Base-by-base conservation (phyloP, 495 filamentous ascomycete species). In the Penicillium samsonianum region DNA sequence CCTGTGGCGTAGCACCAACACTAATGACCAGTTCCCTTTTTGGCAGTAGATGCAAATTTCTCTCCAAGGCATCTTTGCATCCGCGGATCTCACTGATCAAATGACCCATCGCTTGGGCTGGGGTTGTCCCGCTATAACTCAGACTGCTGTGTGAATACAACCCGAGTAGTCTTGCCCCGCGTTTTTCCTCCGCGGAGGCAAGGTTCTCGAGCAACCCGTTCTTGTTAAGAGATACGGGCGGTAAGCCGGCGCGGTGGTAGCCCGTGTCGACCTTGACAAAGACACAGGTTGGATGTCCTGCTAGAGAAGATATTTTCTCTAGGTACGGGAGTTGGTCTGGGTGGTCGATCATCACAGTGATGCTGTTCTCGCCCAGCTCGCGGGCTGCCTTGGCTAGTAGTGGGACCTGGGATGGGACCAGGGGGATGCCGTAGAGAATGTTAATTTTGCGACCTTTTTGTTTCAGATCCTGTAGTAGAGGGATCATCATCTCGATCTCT, bases 241-340 rank as follows among this genome's bases (percentile, higher is more conserved):
- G 57, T 0, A 92, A 72, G 26, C 91, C 91, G 1, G 90, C 90
- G 4, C 91, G 87, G 66, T 85, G 82, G 68, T 86, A 86, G 16
- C 89, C 89, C 11, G 87, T 85, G 68, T 96, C 90, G 14, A 96
- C 81, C 58, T 94, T 95, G 60, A 94, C 70, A 65, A 87, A 92
- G 41, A 90, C 68, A 8, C 74, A 72, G 14, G 80, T 80, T 0
- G 77, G 60, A 57, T 78, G 72, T 1, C 72, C 70, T 1, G 82
- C 62, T 2, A 67, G 42, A 5, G 63, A 55, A 37, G 65, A 57
- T 42, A 86, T 75, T 2, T 64, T 41, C 1, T 69, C 46, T 2
- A 87, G 69, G 33, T 70, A 58, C 3, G 68, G 60, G 2, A 91
- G 67, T 67, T 91, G 89, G 30, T 77, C 76, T 3, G 78, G 71